Conservation (phyloP, 768 basidiomycete genomes). For the Russula compacta region DNA sequence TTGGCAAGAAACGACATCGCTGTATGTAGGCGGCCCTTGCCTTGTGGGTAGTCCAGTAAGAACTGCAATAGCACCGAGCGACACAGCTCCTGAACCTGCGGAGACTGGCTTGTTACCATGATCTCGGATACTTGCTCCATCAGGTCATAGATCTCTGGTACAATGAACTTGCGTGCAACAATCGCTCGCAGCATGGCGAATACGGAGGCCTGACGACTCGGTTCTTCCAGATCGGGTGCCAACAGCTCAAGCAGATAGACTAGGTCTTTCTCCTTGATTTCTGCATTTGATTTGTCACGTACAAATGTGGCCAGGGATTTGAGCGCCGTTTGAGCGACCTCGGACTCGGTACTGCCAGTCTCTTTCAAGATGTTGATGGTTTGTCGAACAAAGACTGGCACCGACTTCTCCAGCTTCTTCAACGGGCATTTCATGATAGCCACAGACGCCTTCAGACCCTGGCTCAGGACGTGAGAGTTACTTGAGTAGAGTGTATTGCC, state of each 20-base stretch:
- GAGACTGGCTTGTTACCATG: conserved; percentile 88
- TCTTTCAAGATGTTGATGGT: conserved; percentile 76
- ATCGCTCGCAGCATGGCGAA: conserved; percentile 88
- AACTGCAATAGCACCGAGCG: conserved; percentile 87
- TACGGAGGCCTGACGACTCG: conserved; percentile 71
- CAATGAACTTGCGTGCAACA: conserved; percentile 82
- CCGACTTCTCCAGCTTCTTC: conserved; percentile 58
- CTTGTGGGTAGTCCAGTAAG: conserved; percentile 94
- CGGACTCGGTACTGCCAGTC: conserved; percentile 80
- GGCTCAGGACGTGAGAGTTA: conserved; percentile 60
- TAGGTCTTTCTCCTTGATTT: conserved; percentile 84
- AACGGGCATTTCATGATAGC: conserved; percentile 80
- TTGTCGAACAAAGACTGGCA: conserved; percentile 78
- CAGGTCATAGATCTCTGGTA: conserved; percentile 93
- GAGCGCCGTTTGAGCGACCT: conserved; percentile 80
- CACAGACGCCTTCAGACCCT: conserved; percentile 72
- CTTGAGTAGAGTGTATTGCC: conserved; percentile 90
- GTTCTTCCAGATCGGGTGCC: conserved; percentile 85
- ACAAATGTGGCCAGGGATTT: conserved; percentile 79
- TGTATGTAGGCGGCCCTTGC: conserved; percentile 77
- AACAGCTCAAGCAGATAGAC: conserved; percentile 80
- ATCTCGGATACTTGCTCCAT: conserved; percentile 91
- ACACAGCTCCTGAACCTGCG: conserved; percentile 85
- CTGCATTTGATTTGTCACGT: conserved; percentile 76
- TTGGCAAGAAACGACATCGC: conserved; percentile 89